Evolutionary conservation across 2,329 filamentous ascomycete species (phyloP), one percentile per base, ranked within the genome.

Genomic region (Fusarium floridanum): DNA sequence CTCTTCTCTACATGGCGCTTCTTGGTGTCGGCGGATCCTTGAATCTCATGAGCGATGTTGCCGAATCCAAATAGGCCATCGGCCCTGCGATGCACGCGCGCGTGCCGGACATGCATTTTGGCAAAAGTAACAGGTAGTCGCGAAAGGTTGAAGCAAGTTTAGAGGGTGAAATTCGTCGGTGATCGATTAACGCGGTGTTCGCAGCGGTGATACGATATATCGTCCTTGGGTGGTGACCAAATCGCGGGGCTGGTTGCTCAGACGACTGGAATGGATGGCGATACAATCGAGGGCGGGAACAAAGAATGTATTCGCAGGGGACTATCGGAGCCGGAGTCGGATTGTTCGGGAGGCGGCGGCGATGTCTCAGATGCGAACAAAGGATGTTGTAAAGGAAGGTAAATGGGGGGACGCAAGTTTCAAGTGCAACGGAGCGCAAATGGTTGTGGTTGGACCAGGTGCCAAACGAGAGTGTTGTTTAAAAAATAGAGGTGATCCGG

Each of bases 71-170:
- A 75, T 29, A 82, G 68, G 32, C 76, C 71, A 29, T 79, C 73
- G 29, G 63, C 76, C 67, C 74, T 76, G 62, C 70, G 78, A 61
- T 81, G 81, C 48, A 78, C 72, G 65, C 77, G 79, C 56, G 75
- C 36, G 64, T 81, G 81, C 61, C 74, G 72, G 65, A 73, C 64
- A 70, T 76, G 77, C 81, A 83, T 83, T n/a, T 77, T 80, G 72
- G 64, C 50, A 53, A 39, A n/a, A 59, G 32, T 62, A 14, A 24
- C 3, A 32, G 41, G 39, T 36, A 32, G 7, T 34, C 24, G 39
- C 7, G n/a, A 45, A 27, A 24, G 24, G 34, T 41, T 34, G 48
- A 41, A 37, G 11, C 17, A 57, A 50, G n/a, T 37, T 55, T 27
- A 55, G 43, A 43, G 16, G 27, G 37, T 16, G 56, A 59, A 20